Evolutionary conservation across 495 filamentous ascomycete species (phyloP), one percentile per base, ranked within the genome.

Genomic region (Penicillium nucicola): DNA sequence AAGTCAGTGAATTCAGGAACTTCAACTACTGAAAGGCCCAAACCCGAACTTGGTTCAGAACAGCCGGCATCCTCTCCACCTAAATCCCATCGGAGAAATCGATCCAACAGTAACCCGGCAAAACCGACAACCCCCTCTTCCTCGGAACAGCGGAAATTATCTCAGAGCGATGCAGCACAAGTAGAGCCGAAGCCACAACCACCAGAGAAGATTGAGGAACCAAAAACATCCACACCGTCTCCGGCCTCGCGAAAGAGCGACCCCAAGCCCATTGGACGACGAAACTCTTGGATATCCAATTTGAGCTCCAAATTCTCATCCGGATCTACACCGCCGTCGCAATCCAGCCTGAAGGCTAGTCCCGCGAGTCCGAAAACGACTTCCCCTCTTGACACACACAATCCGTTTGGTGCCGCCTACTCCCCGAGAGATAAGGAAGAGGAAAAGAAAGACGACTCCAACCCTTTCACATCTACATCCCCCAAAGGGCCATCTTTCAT

Each of bases 271-370:
- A 57, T 68, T 31, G 62, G 77, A 44, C 76, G 90, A 47, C 76
- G 86, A 49, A 86, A 82, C 34, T 95, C 91, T 17, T 98, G 92
- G 92, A 87, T 98, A 50, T 89, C 88, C 25, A 95, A 81, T 53
- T 77, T 97, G 44, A 95, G 90, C 54, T 95, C 90, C 50, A 97
- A 93, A 61, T 96, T 98, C 70, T 90, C 89, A 7, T 81, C 80
- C 10, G 86, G 82, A n/a, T 78, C 77, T 19, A 77, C 67, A 23
- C 71, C 75, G 31, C 70, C 71, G 44, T 69, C 66, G 42, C 70
- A 76, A 44, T 68, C 73, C 23, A 68, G 66, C 48, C 60, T 76
- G 17, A 77, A 75, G 52, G 60, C 52, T 20, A 63, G 53, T 53
- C 64, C 64, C 15, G 50, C 73, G 30, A 65, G 66, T 38, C 64